Percentiles rank a stretch among this genome's conserved stretches.
Conservation (phyloP, 192 early-diverging fungal genomes). For the Backusella tarrabulga region DNA sequence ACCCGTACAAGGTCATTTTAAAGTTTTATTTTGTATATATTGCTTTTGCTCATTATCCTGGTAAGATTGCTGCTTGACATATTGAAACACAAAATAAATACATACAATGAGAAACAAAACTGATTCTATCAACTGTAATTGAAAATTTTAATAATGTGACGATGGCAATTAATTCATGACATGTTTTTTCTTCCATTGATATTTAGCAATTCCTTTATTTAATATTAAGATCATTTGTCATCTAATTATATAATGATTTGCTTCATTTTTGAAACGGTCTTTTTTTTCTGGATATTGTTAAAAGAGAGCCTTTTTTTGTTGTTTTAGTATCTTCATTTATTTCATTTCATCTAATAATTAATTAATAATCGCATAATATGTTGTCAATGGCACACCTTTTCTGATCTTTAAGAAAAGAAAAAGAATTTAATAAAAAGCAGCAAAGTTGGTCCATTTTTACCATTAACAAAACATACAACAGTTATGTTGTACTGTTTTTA, state of each 20-base stretch:
- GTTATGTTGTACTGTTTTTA: neutral
- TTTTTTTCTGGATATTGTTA: neutral
- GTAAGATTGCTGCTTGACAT: neutral
- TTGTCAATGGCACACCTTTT: neutral
- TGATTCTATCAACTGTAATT: neutral
- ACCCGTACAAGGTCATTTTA: neutral
- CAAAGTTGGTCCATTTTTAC: neutral
- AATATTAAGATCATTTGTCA: neutral
- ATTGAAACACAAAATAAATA: neutral
- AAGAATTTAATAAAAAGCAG: neutral
- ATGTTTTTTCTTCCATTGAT: neutral
- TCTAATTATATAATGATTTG: neutral
- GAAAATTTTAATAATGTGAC: neutral
- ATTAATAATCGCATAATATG: neutral
- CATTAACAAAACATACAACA: neutral
- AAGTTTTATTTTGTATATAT: slow-evolving; percentile 1
- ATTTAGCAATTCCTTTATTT: neutral
- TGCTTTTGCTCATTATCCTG: neutral
- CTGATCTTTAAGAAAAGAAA: neutral
- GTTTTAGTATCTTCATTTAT: neutral
- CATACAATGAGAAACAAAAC: neutral
- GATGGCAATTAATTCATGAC: neutral
- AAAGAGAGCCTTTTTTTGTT: neutral
- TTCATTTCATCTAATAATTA: neutral
- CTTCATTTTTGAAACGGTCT: neutral